Conservation (phyloP, 2,329 filamentous ascomycete species). For the Ophiocordyceps camponoti-floridani region DNA sequence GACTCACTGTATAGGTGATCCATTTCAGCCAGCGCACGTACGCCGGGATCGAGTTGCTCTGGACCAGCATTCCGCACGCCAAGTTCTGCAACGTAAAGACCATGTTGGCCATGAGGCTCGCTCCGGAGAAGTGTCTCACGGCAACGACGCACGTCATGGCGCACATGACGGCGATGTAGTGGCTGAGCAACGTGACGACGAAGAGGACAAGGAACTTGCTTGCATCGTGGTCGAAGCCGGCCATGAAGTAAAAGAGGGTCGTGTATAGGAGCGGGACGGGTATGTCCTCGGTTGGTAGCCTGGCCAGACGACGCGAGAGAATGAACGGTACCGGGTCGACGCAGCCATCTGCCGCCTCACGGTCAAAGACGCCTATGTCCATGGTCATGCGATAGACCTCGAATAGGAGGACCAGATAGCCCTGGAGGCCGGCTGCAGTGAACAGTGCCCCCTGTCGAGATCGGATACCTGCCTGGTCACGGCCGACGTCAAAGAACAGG, state of each 20-base stretch:
- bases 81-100: no score
- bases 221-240: slow-evolving; percentile 47
- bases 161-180: slow-evolving; percentile 57
- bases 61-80: no score
- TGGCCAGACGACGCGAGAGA: slow-evolving; percentile 49
- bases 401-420: slow-evolving; percentile 59
- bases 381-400: slow-evolving; percentile 59
- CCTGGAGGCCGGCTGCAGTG: slow-evolving; percentile 52
- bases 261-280: slow-evolving; percentile 56
- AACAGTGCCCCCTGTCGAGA: slow-evolving; percentile 59
- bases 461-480: slow-evolving; percentile 52
- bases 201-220: slow-evolving; percentile 58
- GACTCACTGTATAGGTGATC: no score
- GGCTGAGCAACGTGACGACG: slow-evolving; percentile 45
- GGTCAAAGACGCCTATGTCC: slow-evolving; percentile 60
- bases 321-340: slow-evolving; percentile 53
- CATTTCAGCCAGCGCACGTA: no score
- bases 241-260: slow-evolving; percentile 62
- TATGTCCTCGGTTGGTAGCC: slow-evolving; percentile 52
- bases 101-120: no score
- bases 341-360: slow-evolving; percentile 56
- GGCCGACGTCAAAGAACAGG: slow-evolving; percentile 48
- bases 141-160: slow-evolving; percentile 50
- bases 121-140: slow-evolving; percentile 46
- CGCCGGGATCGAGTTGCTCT: no score